These are phyloP conservation scores for Tetragonia tetragonoides DNA, from an alignment of 148 eudicot genomes.

Conservation along the genomic window DNA sequence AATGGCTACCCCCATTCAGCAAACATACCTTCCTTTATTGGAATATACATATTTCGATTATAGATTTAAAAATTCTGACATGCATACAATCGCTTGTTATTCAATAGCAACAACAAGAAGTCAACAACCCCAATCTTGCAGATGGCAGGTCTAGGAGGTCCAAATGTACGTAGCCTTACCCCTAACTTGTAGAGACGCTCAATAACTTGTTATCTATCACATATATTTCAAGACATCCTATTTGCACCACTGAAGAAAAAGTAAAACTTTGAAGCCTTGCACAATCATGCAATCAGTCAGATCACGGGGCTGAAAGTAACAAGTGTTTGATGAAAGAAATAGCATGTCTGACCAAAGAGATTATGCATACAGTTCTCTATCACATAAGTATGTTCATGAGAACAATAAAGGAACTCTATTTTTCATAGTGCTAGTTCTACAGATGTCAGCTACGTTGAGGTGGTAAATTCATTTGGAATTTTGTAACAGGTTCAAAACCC, in stretches of 20 bases:
- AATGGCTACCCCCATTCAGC: slow-evolving; percentile 1
- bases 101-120: neutral
- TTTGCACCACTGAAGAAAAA: neutral
- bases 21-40: neutral
- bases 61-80: neutral
- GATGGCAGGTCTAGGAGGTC: too few relatives aligned
- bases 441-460: too few relatives aligned
- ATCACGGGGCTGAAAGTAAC: neutral
- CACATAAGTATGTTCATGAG: neutral
- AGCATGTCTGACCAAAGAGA: too few relatives aligned
- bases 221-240: neutral
- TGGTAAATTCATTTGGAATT: too few relatives aligned
- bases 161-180: too few relatives aligned
- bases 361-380: neutral
- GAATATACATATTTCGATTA: too few relatives aligned
- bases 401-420: neutral
- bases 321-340: too few relatives aligned
- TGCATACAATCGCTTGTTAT: neutral
- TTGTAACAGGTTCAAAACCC: too few relatives aligned
- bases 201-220: neutral
- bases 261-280: neutral
- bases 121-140: too few relatives aligned
- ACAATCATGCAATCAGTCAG: neutral
- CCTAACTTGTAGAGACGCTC: too few relatives aligned
- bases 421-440: neutral